A percentile compares a stretch with the other conserved stretches of the same genome.
Evolutionary conservation across 1,284 basidiomycete genomes (phyloP).

Genomic region (Sporisorium iseilematis-ciliati): DNA sequence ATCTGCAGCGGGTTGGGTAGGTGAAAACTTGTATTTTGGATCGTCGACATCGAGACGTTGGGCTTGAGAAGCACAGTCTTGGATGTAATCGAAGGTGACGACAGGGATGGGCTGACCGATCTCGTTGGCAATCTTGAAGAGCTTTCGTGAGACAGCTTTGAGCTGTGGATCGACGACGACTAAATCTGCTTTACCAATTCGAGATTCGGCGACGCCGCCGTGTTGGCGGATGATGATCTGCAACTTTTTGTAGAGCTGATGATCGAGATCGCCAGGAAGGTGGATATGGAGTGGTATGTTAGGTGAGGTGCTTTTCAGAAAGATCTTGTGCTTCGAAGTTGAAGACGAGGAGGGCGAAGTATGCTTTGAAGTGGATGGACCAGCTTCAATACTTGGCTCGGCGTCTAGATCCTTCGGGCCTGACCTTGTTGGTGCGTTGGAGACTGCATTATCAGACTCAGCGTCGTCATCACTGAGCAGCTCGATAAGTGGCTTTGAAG

Average conservation of each 20-base stretch:
- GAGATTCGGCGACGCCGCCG: conserved; percentile 35
- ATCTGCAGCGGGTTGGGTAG: conserved; percentile 1
- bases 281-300: conserved; percentile 29
- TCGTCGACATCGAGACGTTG: conserved; percentile 20
- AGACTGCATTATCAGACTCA: neutral
- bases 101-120: conserved; percentile 48
- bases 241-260: conserved; percentile 8
- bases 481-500: neutral
- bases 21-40: conserved; percentile 34
- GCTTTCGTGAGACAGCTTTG: conserved; percentile 7
- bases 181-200: conserved; percentile 38
- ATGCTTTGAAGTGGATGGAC: neutral
- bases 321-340: conserved; percentile 18
- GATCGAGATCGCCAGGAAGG: conserved; percentile 18
- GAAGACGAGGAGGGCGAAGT: neutral
- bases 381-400: too few species aligned
- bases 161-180: conserved; percentile 29
- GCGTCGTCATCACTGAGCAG: neutral
- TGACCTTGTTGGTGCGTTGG: neutral
- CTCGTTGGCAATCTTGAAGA: conserved; percentile 15
- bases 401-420: neutral
- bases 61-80: conserved; percentile 21
- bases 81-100: conserved; percentile 31
- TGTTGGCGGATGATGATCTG: conserved; percentile 28
- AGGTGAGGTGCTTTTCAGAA: conserved; percentile 28